Conservation (phyloP, 2,329 filamentous ascomycete genomes). For the Fusarium miscanthi region DNA sequence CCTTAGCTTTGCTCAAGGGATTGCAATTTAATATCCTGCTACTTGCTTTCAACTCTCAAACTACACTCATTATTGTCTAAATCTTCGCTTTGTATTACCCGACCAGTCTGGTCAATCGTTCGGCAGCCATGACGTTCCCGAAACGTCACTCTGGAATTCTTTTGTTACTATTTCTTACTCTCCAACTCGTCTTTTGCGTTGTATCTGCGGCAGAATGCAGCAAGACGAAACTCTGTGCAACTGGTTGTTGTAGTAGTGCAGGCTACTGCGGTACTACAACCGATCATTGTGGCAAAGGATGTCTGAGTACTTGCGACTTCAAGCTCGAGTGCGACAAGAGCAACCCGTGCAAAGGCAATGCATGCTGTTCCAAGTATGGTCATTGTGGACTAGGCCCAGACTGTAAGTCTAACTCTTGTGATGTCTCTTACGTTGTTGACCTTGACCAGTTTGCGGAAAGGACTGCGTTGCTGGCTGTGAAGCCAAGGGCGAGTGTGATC, state of each 20-base stretch:
- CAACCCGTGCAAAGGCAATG: conserved; percentile 46
- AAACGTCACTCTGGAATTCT: no score
- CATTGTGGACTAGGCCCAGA: conserved; percentile 45
- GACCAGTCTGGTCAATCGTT: no score
- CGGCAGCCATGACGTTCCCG: no score
- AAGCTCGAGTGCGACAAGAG: conserved; percentile 46
- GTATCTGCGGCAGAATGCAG: conserved; percentile 4
- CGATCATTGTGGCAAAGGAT: conserved; percentile 10
- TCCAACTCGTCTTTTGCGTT: no score
- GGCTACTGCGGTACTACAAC: conserved; percentile 42
- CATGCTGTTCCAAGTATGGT: conserved; percentile 45
- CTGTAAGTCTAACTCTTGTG: no score
- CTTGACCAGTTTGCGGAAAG: not conserved
- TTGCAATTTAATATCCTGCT: no score
- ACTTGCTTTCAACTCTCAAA: no score
- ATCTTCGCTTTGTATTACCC: no score
- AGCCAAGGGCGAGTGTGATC: conserved; percentile 27
- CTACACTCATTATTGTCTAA: no score
- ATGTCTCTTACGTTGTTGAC: no score
- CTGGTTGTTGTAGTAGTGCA: conserved; percentile 35
- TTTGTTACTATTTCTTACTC: no score
- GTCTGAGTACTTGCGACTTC: conserved; percentile 41
- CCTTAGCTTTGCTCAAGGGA: no score
- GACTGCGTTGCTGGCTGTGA: conserved; percentile 40
- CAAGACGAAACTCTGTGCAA: conserved; percentile 26